These are phyloP conservation scores for Populus pruinosa DNA, from an alignment of 345 rosid genomes.

Conservation along the genomic window DNA sequence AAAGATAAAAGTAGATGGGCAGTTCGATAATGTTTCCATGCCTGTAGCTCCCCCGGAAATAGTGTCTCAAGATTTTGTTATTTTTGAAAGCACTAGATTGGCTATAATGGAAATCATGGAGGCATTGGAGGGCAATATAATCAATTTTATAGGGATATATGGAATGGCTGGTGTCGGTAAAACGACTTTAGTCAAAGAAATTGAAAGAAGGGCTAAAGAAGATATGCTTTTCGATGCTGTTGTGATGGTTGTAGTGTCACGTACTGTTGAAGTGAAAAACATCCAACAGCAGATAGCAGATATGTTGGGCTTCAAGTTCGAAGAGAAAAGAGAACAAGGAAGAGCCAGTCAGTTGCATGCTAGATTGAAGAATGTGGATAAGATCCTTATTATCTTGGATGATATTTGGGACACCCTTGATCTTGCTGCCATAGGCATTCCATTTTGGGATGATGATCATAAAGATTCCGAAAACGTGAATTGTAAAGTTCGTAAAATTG, in stretches of 20 bases:
- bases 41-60: not conserved
- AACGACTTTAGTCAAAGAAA: not conserved
- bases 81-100: not conserved
- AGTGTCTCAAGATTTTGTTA: not conserved
- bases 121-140: not conserved
- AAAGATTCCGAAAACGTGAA: not conserved
- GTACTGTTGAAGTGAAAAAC: not conserved
- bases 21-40: not conserved
- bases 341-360: not conserved
- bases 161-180: not conserved
- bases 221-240: not conserved
- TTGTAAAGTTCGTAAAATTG: not conserved
- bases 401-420: conserved; percentile 2
- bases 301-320: not conserved
- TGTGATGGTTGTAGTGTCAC: not conserved
- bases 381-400: conserved; percentile 7
- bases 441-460: not conserved
- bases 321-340: not conserved
- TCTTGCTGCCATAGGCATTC: conserved; percentile 1
- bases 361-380: not conserved
- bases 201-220: not conserved
- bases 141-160: not conserved
- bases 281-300: not conserved
- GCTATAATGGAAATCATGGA: not conserved
- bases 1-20: not conserved